Base-by-base conservation (phyloP, 2,329 filamentous ascomycete genomes). In the Lasiodiplodia theobromae region DNA sequence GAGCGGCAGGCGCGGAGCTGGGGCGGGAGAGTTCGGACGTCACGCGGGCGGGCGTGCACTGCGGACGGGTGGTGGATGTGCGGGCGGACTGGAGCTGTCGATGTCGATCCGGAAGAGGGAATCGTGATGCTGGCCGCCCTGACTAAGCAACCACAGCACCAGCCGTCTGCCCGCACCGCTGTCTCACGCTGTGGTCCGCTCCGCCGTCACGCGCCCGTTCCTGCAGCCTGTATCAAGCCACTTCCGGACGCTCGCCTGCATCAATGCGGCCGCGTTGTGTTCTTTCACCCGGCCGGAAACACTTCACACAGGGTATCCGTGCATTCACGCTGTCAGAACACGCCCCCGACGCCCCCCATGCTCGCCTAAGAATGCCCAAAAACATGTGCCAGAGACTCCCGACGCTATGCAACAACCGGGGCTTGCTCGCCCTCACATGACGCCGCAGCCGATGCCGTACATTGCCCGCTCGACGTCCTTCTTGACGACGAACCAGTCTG, bases 401-500 rank as follows among this genome's bases (percentile, higher is more conserved):
- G 25, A 47, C 65, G 65, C 65, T 67, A 67, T 67, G 65, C 65
- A 51, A 49, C 34, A 38, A 7, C 25, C 21, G 37, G 34, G 34
- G n/a, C 12, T 38, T n/a, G 34, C 62, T 54, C 18, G 14, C 18
- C 38, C 69, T 78, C 74, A 98, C 94, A 97, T 98, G 53, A 96
- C 77, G 56, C 78, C 79, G 80, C 96, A 99, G 70, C 96, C 95
- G 78, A 97, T 88, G 4, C 96, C 96, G 81, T 97, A 98, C 94
- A 99, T 97, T 70, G 94, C 94, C 81, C 92, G 91, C 84, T 99
- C 96, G 6, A 99, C 96, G 71, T 94, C 89, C 71, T 88, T 89
- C 82, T 91, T 92, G 12, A 99, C 93, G 73, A 91, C 87, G 78
- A 96, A 97, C 96, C 96, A 99, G 82, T 99, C 96, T 62, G 94